A percentile compares a stretch with the other conserved stretches of the same genome.
phyloP scores from a whole-genome alignment of 305 asterid genomes.

The Galium porrigens region DNA sequence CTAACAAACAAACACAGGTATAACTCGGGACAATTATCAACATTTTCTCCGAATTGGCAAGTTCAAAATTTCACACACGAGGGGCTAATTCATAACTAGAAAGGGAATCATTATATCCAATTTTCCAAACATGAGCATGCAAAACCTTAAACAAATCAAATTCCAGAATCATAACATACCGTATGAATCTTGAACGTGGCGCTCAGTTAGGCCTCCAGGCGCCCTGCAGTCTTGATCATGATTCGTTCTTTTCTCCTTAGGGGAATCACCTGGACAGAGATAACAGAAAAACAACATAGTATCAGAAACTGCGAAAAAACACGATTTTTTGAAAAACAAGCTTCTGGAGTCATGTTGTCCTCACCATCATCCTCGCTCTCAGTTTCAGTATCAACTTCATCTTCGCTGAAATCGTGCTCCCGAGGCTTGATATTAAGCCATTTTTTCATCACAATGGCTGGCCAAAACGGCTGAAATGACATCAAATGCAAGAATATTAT shows the following conservation, averaged over 20 bases:
- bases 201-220: constrained; percentile 27
- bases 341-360: neutral
- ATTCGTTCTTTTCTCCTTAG: constrained; percentile 14
- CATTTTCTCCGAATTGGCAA: neutral
- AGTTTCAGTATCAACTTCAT: constrained; percentile 59
- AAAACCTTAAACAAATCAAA: neutral
- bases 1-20: neutral
- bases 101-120: neutral
- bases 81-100: neutral
- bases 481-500: constrained; percentile 3
- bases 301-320: neutral
- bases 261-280: constrained; percentile 15
- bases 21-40: neutral
- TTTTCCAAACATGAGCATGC: neutral
- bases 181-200: constrained; percentile 29
- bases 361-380: constrained; percentile 91
- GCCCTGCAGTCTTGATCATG: constrained; percentile 24
- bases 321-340: neutral
- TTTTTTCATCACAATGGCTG: constrained; percentile 79
- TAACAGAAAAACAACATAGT: neutral
- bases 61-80: neutral
- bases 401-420: constrained; percentile 71
- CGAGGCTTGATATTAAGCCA: constrained; percentile 76
- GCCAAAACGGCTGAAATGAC: constrained; percentile 56
- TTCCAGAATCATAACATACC: constrained; percentile 17